Conservation (phyloP, 768 basidiomycete genomes). For the Amanita inopinata region DNA sequence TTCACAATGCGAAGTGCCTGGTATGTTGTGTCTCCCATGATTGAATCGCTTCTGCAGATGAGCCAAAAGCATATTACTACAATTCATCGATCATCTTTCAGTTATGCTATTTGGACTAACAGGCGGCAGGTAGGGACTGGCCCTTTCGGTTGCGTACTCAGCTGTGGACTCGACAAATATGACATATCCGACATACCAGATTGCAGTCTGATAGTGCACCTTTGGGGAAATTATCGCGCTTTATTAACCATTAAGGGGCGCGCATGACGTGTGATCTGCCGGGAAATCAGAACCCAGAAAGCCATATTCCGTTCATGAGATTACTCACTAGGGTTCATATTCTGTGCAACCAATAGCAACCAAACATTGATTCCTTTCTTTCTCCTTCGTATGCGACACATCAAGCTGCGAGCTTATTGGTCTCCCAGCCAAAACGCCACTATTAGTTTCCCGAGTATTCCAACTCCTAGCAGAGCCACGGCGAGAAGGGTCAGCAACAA, state of each 20-base stretch:
- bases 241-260: background rate
- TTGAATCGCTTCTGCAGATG: too few relatives aligned
- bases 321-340: slow-evolving; percentile 2
- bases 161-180: too few relatives aligned
- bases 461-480: background rate
- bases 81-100: too few relatives aligned
- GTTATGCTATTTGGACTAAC: too few relatives aligned
- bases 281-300: too few relatives aligned
- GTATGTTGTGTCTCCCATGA: too few relatives aligned
- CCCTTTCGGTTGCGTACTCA: too few relatives aligned
- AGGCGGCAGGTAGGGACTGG: too few relatives aligned
- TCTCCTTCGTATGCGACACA: background rate
- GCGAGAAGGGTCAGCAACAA: background rate
- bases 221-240: background rate
- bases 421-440: background rate
- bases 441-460: background rate
- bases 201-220: too few relatives aligned
- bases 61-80: too few relatives aligned
- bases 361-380: slow-evolving; percentile 3
- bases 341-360: background rate
- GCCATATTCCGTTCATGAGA: background rate
- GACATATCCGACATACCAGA: too few relatives aligned
- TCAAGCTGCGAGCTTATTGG: background rate
- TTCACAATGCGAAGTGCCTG: too few relatives aligned
- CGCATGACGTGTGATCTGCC: background rate